Evolutionary conservation across 306 rosid genomes (phyloP).

Genomic region (Pyrus bretschneideri): DNA sequence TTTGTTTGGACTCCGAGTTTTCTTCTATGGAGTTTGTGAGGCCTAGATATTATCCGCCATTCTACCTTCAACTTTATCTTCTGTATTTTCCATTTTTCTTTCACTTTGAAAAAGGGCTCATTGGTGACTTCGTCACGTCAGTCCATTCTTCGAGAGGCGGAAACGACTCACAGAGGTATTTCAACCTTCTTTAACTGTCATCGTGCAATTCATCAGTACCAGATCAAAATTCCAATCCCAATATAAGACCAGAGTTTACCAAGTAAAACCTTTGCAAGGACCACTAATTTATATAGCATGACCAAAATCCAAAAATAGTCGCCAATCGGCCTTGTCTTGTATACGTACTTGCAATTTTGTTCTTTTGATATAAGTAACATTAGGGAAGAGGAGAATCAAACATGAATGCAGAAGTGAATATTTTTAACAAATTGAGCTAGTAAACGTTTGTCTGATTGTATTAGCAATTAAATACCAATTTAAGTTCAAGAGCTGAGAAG

Average conservation of each 20-base stretch:
- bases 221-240: not conserved
- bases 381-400: no score
- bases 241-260: no score
- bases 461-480: not conserved
- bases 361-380: no score
- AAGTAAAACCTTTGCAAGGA: no score
- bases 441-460: not conserved
- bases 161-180: accelerated
- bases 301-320: no score
- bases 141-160: accelerated
- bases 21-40: slow-evolving; percentile 19
- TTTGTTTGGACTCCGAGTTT: slow-evolving; percentile 29
- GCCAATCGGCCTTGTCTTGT: no score
- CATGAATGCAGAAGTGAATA: accelerated
- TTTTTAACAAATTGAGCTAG: no score
- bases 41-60: slow-evolving; percentile 34
- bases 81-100: not conserved
- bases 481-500: not conserved
- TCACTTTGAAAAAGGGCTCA: no score
- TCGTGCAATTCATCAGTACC: no score
- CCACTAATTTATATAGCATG: not conserved
- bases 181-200: no score
- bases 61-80: slow-evolving; percentile 27
- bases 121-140: no score
- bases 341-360: no score